Base-by-base conservation (phyloP, 139 green algal species). In the Astrephomene gubernaculifera region DNA sequence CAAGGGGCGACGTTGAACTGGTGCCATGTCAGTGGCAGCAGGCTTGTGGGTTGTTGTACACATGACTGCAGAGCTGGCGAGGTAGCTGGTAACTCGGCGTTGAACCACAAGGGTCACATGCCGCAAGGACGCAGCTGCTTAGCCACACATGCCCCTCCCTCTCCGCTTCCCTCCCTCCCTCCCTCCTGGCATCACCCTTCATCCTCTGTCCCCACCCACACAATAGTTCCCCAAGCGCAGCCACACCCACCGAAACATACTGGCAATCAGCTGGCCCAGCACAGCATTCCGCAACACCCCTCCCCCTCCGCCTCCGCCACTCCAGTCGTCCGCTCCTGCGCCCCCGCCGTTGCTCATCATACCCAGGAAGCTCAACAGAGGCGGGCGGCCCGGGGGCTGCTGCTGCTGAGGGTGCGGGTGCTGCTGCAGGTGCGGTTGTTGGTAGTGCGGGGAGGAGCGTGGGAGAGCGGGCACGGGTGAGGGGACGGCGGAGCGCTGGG, bases 171-270 rank as follows among this genome's bases (percentile, higher is more conserved):
- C 57, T 6, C 57, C 57, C 57, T 65, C 22, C 49, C 49, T 17
- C 49, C 12, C 49, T 57, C 49, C 49, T 17, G 49, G 17, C 49
- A 12, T 57, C 49, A 25, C 49, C 49, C 49, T 17, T 12, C 17
- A 12, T 22, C 6, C 14, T 65, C 57, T n/a, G 57, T 22, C 57
- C 57, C 57, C 14, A 14, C 57, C 24, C 57, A 25, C 12, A 57
- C 49, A 25, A 12, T 17, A 57, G 17, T 57, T 12, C 49, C 49
- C 17, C 49, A 17, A 17, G 21, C 64, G 10, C 33, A 12, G 33
- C 19, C 36, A 25, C 57, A 5, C 76, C 17, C 54, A 83, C 76
- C 76, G n/a, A 39, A 83, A 83, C 76, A 83, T 83, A 60, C 36
- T 72, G 27, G 43, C 39, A 10, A 83, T 10, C 39, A 83, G 76